Conservation (phyloP, 2,329 filamentous ascomycete genomes). For the Pseudonectria foliicola region DNA sequence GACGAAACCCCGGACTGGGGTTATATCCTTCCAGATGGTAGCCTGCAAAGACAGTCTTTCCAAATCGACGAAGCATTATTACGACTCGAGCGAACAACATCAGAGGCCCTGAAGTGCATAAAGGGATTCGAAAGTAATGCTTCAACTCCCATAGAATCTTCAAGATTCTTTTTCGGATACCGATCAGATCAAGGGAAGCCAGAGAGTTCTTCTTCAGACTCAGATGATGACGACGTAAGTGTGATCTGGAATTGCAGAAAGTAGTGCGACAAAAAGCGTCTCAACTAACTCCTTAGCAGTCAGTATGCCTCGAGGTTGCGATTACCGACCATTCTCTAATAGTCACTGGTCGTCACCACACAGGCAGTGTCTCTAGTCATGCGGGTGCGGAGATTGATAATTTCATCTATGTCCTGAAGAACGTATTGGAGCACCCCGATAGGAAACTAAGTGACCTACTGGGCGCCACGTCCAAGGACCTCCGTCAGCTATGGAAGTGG, state of each 20-base stretch:
- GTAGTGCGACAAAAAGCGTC: no score
- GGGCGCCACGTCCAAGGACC: constrained; percentile 24
- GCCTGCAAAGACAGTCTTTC: constrained; percentile 8
- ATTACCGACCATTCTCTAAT: constrained; percentile 9
- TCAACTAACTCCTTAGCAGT: constrained; percentile 4
- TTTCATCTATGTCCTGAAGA: constrained; percentile 10
- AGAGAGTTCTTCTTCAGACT: background rate
- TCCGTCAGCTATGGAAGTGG: constrained; percentile 40
- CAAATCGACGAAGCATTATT: constrained; percentile 6
- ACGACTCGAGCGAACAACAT: constrained; percentile 7
- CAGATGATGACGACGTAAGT: constrained; percentile 8
- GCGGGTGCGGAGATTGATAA: constrained; percentile 10
- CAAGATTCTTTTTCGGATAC: constrained; percentile 7
- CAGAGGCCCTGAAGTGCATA: constrained; percentile 7
- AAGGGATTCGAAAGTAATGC: constrained; percentile 3
- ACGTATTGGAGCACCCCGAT: constrained; percentile 9
- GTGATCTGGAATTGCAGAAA: background rate
- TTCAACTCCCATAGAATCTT: background rate
- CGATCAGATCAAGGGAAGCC: constrained; percentile 2
- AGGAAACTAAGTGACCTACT: constrained; percentile 5
- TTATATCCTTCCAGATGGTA: constrained; percentile 10
- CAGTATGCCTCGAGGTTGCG: constrained; percentile 9
- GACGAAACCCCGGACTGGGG: constrained; percentile 8
- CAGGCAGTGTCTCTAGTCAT: constrained; percentile 3
- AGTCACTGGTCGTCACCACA: constrained; percentile 5